Percentiles rank a stretch among this genome's conserved stretches.
phyloP scores from a whole-genome alignment of 257 asterid species.

The Lavandula angustifolia region DNA sequence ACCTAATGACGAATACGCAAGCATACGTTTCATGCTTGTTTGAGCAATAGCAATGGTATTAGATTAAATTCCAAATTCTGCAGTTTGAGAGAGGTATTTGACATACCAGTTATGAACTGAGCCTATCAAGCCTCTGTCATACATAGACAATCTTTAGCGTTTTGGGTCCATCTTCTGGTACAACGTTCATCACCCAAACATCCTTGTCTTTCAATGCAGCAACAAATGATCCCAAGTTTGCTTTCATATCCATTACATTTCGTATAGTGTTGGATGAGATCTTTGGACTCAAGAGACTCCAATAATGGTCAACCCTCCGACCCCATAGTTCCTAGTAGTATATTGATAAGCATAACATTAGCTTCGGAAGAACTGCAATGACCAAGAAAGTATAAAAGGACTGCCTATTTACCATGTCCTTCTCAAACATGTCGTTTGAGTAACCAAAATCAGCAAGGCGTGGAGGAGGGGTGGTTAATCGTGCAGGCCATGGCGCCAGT shows the following conservation, averaged over 20 bases:
- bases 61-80: too few species aligned
- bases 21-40: too few species aligned
- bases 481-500: constrained; percentile 95
- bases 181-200: constrained; percentile 97
- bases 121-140: constrained; percentile 92
- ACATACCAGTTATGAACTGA: constrained; percentile 77
- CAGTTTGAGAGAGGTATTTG: constrained; percentile 3
- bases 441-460: constrained; percentile 97
- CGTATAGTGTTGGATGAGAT: constrained; percentile 67
- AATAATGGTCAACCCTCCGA: constrained; percentile 75
- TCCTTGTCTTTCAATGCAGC: constrained; percentile 89
- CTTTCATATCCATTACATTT: constrained; percentile 97
- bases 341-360: background rate
- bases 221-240: constrained; percentile 90
- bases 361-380: background rate
- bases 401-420: constrained; percentile 68
- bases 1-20: too few species aligned
- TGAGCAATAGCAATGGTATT: too few species aligned
- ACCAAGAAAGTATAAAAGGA: background rate
- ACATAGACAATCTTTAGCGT: constrained; percentile 86
- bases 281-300: constrained; percentile 76
- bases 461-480: constrained; percentile 85
- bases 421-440: constrained; percentile 80
- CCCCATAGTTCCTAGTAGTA: constrained; percentile 67
- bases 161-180: constrained; percentile 91